phyloP scores from a whole-genome alignment of 192 early-diverging fungal genomes.

The Podila epigama region DNA sequence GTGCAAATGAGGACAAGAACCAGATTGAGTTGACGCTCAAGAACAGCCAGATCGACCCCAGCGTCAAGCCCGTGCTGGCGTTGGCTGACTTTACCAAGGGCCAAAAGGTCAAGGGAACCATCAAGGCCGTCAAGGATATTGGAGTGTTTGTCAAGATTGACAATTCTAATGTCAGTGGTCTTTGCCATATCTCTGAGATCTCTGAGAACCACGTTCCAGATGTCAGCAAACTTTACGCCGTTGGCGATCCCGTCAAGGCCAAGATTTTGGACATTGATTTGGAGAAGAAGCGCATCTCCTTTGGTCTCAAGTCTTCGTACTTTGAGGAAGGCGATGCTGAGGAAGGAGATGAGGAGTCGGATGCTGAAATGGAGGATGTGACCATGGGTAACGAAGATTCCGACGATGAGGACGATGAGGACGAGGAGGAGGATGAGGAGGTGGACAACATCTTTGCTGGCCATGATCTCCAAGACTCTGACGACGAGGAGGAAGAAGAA shows the following conservation, averaged over 20 bases:
- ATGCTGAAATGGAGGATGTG: constrained; percentile 17
- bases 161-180: constrained; percentile 75
- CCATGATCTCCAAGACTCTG: constrained; percentile 45
- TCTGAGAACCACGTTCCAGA: constrained; percentile 80
- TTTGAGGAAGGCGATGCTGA: constrained; percentile 69
- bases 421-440: constrained; percentile 50
- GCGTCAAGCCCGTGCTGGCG: constrained; percentile 71
- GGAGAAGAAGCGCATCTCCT: constrained; percentile 70
- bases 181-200: constrained; percentile 87
- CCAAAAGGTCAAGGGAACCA: constrained; percentile 80
- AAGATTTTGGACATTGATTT: constrained; percentile 78
- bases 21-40: constrained; percentile 45
- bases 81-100: constrained; percentile 71
- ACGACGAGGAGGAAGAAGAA: constrained; percentile 19
- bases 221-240: constrained; percentile 75
- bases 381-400: constrained; percentile 16
- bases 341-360: constrained; percentile 35
- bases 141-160: constrained; percentile 88
- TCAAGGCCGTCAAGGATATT: constrained; percentile 75
- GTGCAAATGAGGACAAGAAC: constrained; percentile 55
- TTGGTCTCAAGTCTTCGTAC: constrained; percentile 88
- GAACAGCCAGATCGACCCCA: constrained; percentile 71
- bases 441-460: constrained; percentile 28
- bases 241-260: constrained; percentile 87
- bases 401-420: constrained; percentile 22